phyloP scores from a whole-genome alignment of 1,139 yeast species.

The Protomyces inouyei region DNA sequence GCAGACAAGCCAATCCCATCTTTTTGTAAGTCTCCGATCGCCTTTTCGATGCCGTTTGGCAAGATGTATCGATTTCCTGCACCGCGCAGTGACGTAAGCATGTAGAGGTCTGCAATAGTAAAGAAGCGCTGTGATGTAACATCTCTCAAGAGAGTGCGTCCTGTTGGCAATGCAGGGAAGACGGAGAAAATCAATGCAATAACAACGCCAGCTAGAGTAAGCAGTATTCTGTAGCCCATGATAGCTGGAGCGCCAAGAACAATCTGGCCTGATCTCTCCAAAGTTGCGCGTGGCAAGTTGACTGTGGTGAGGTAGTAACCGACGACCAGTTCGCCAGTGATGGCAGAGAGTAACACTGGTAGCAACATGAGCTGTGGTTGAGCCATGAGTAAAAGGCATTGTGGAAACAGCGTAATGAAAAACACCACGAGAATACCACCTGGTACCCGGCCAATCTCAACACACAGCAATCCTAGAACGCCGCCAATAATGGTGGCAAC shows the following conservation, averaged over 20 bases:
- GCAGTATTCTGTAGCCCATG: conserved; percentile 21
- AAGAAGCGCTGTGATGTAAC: conserved; percentile 10
- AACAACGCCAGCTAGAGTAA: conserved; percentile 23
- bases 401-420: conserved; percentile 7
- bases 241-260: conserved; percentile 14
- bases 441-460: conserved; percentile 19
- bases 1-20: conserved; percentile 10
- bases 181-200: conserved; percentile 9
- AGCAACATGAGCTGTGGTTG: conserved; percentile 5
- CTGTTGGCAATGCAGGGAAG: conserved; percentile 21
- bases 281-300: conserved; percentile 4
- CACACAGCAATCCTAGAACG: conserved; percentile 14
- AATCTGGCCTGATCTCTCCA: conserved; percentile 11
- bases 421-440: conserved; percentile 15
- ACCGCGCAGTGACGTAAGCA: conserved; percentile 7
- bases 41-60: conserved; percentile 15
- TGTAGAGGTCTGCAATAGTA: conserved; percentile 1
- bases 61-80: conserved; percentile 1
- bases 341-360: conserved; percentile 9
- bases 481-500: conserved; percentile 23
- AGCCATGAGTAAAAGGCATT: neutral
- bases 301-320: conserved; percentile 11
- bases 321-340: conserved; percentile 19
- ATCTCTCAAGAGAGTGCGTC: conserved; percentile 7
- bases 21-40: conserved; percentile 1